Percentiles rank a stretch among this genome's conserved stretches.
Evolutionary conservation across 1,284 basidiomycete genomes (phyloP).

Genomic region (Cryptococcus sp.): DNA sequence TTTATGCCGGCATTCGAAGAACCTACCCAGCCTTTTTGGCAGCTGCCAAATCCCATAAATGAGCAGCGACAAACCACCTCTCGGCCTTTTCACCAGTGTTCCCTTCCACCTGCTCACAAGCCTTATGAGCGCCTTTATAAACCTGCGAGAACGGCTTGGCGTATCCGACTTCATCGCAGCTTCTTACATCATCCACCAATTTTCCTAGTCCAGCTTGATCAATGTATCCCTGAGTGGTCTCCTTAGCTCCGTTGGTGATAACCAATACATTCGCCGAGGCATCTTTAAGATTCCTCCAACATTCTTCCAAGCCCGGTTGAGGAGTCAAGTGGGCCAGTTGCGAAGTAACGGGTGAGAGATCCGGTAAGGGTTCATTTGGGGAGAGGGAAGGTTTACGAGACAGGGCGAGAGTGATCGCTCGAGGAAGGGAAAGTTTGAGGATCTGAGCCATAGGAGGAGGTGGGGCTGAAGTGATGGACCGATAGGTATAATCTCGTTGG

Average conservation of each 20-base stretch:
- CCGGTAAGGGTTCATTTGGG: constrained; percentile 1
- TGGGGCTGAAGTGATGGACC: constrained; percentile 19
- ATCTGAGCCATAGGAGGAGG: constrained; percentile 24
- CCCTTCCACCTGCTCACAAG: constrained; percentile 6
- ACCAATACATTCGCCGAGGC: constrained; percentile 12
- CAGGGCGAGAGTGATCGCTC: constrained; percentile 11
- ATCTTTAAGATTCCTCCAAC: constrained; percentile 2
- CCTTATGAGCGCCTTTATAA: constrained; percentile 14
- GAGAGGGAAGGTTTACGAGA: constrained; percentile 3
- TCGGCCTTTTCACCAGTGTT: constrained; percentile 1
- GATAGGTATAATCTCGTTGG: constrained; percentile 25
- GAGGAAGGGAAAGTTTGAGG: constrained; percentile 15
- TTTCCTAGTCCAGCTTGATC: constrained; percentile 10
- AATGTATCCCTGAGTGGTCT: constrained; percentile 19
- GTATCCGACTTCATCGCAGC: constrained; percentile 23
- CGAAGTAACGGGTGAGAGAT: constrained; percentile 9
- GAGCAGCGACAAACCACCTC: constrained; percentile 28
- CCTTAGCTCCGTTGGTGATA: constrained; percentile 22
- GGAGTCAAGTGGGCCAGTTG: constrained; percentile 12
- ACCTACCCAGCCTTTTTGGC: constrained; percentile 24
- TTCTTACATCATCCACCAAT: constrained; percentile 14
- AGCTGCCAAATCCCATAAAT: constrained; percentile 25
- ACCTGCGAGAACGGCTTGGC: constrained; percentile 21
- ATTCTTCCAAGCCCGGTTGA: constrained; percentile 9
- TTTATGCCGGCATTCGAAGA: neutral